A percentile compares a stretch with the other conserved stretches of the same genome.
These are phyloP conservation scores for Xerocomus amazonicus DNA, from an alignment of 1,284 basidiomycete species.

Conservation along the genomic window DNA sequence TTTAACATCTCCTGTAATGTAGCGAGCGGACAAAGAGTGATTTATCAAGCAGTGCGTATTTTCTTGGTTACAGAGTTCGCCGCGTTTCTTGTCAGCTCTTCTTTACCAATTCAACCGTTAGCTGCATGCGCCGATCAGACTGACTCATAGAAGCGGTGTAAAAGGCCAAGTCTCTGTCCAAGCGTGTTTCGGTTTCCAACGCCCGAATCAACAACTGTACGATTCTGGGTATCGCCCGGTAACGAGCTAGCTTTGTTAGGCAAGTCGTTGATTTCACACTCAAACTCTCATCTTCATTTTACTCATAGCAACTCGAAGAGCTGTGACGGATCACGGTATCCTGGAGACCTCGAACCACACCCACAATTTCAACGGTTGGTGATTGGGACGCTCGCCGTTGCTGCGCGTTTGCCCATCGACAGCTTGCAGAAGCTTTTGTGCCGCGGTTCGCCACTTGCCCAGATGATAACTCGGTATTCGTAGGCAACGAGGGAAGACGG, in stretches of 20 bases:
- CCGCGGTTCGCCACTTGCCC: not conserved
- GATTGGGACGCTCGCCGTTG: not conserved
- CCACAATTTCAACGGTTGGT: not conserved
- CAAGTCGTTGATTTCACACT: not conserved
- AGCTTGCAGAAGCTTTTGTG: not conserved
- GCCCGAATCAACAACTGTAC: too few relatives aligned
- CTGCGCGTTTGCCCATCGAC: not conserved
- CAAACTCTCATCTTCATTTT: not conserved
- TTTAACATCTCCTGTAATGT: conserved; percentile 13
- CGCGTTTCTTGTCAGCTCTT: too few relatives aligned
- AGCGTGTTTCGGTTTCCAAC: too few relatives aligned
- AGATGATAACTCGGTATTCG: not conserved
- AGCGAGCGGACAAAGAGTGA: conserved; percentile 8
- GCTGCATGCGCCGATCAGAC: too few relatives aligned
- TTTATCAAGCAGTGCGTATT: not conserved
- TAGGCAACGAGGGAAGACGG: too few relatives aligned
- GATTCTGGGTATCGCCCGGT: not conserved
- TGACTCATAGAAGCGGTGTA: too few relatives aligned
- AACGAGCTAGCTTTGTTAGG: not conserved
- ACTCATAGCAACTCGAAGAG: not conserved
- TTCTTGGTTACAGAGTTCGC: too few relatives aligned
- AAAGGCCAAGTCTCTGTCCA: too few relatives aligned
- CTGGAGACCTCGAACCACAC: not conserved
- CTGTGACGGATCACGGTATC: not conserved
- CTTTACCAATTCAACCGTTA: too few relatives aligned